These are phyloP conservation scores for Carex arenaria DNA, from an alignment of 202 grass and related monocot genomes.

Conservation along the genomic window DNA sequence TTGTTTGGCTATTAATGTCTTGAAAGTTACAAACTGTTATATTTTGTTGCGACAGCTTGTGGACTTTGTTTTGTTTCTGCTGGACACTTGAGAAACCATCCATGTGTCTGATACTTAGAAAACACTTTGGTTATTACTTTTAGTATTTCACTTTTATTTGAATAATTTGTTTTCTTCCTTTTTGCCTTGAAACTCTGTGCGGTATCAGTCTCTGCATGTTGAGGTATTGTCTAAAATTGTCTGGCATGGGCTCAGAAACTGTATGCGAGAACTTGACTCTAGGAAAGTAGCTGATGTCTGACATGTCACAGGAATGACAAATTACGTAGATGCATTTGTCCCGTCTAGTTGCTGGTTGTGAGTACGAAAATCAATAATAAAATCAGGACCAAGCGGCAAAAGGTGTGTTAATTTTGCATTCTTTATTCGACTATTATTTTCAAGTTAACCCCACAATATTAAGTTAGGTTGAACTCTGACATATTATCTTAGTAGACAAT, in stretches of 20 bases:
- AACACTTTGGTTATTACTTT: background rate
- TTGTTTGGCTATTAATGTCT: background rate
- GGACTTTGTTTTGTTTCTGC: slow-evolving; percentile 16
- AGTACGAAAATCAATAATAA: too few species aligned
- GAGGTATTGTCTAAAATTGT: background rate
- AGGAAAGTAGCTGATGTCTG: background rate
- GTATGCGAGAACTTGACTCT: background rate
- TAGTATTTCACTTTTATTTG: background rate
- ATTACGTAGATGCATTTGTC: too few species aligned
- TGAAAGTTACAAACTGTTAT: slow-evolving; percentile 14
- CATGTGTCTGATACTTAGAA: background rate
- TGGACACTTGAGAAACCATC: background rate
- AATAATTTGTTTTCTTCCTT: background rate
- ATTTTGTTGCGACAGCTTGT: background rate
- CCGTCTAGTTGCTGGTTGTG: too few species aligned
- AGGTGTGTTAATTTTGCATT: too few species aligned
- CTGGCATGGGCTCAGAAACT: too few species aligned
- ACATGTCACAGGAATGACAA: background rate
- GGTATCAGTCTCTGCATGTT: background rate
- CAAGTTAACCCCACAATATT: too few species aligned
- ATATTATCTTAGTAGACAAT: too few species aligned
- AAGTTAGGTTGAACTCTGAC: too few species aligned
- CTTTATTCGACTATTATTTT: too few species aligned
- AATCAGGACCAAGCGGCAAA: too few species aligned
- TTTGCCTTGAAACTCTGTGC: too few species aligned